Base-by-base conservation (phyloP, 768 basidiomycete genomes). In the Harrya chromipes region DNA sequence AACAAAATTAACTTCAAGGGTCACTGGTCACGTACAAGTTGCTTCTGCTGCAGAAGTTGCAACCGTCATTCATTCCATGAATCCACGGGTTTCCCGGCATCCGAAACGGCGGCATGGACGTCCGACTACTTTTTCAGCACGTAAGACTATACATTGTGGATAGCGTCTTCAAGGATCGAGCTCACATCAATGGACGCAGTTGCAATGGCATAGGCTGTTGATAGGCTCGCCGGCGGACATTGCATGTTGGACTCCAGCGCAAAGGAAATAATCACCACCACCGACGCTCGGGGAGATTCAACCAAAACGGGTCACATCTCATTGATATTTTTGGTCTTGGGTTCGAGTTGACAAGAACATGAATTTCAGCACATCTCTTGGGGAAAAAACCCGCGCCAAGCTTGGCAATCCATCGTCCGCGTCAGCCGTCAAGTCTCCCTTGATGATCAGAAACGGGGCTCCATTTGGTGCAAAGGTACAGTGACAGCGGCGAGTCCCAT, bases 1-100 rank as follows among this genome's bases (percentile, higher is more conserved):
- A 39, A 41, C 42, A 20, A 52, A 50, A 57, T 60, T 52, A 61
- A 50, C 46, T 39, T 36, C 38, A 46, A 33, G 27, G 40, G 46
- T 26, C 50, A 35, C 35, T n/a, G n/a, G 46, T 24, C 47, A 35
- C 38, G 33, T 19, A 36, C 19, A 16, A 16, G 13, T 33, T 16
- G 33, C 33, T 48, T 48, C 38, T 47, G 21, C 16, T 35, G 38
- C 42, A 23, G 50, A 48, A 35, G 47, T 31, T 41, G 19, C 33
- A 21, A 34, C 46, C 12, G 21, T 26, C 47, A 21, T 43, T 42
- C 45, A 35, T 49, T 38, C 42, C n/a, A 43, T 47, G 20, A 20
- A 24, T 33, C 14, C 29, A 54, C 44, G 57, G 53, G 13, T 46
- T 21, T 41, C 47, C 29, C 31, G n/a, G n/a, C 21, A 54, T 47